Evolutionary conservation across 345 rosid species (phyloP).

Genomic region (Geranium brycei): DNA sequence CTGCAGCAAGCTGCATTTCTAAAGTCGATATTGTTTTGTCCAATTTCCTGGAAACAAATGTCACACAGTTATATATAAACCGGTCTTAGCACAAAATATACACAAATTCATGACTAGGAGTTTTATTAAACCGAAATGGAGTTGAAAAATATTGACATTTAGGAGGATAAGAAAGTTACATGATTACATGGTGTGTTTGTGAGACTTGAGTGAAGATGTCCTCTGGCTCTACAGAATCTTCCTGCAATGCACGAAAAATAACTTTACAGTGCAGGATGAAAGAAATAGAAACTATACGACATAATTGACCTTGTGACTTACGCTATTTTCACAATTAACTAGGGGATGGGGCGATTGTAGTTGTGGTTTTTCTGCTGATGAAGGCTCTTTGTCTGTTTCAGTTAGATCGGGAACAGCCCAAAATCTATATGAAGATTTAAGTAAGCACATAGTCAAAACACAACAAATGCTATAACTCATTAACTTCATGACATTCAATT

Average conservation of each 20-base stretch:
- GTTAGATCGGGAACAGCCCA: slow-evolving; percentile 41
- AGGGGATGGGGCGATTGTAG: slow-evolving; percentile 29
- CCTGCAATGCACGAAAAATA: slow-evolving; percentile 25
- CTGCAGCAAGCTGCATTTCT: slow-evolving; percentile 73
- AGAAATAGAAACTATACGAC: slow-evolving; percentile 3
- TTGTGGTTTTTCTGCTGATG: slow-evolving; percentile 23
- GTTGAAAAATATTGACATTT: not conserved
- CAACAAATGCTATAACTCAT: not conserved
- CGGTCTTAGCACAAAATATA: no score
- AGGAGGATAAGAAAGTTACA: slow-evolving; percentile 32
- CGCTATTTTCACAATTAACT: slow-evolving; percentile 65
- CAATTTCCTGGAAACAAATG: slow-evolving; percentile 37
- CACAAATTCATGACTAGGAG: not conserved
- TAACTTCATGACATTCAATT: no score
- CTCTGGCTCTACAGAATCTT: slow-evolving; percentile 33
- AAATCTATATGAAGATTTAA: slow-evolving; percentile 34
- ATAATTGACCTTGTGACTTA: slow-evolving; percentile 18
- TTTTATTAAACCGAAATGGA: not conserved
- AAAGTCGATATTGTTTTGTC: slow-evolving; percentile 62
- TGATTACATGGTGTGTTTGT: slow-evolving; percentile 80
- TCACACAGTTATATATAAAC: not conserved
- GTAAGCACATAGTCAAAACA: slow-evolving; percentile 6
- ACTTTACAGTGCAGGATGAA: slow-evolving; percentile 3
- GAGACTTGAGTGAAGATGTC: slow-evolving; percentile 82
- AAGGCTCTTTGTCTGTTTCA: slow-evolving; percentile 23